phyloP scores from a whole-genome alignment of 139 green algal species.

The Desmodesmus armatus region DNA sequence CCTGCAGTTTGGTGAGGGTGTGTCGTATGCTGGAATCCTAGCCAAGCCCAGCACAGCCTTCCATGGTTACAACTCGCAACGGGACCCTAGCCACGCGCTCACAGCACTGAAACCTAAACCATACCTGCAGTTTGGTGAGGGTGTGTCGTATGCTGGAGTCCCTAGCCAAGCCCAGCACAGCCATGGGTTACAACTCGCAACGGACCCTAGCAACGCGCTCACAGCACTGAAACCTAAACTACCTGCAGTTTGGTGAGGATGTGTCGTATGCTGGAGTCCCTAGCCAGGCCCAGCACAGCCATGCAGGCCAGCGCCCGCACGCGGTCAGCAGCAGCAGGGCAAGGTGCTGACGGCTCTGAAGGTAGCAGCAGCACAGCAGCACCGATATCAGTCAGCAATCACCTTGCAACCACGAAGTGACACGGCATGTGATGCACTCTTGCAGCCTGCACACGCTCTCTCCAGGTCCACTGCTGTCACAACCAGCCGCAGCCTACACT shows the following conservation, averaged over 20 bases:
- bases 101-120: too few species aligned
- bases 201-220: too few species aligned
- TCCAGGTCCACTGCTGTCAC: background rate
- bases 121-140: too few species aligned
- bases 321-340: constrained; percentile 37
- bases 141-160: too few species aligned
- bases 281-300: constrained; percentile 56
- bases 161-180: too few species aligned
- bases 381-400: background rate
- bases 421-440: background rate
- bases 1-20: too few species aligned
- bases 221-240: too few species aligned
- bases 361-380: constrained; percentile 38
- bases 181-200: too few species aligned
- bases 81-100: too few species aligned
- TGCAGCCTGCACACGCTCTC: background rate
- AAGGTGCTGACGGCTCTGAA: constrained; percentile 49
- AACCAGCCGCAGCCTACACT: background rate
- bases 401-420: background rate
- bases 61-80: too few species aligned
- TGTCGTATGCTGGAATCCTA: too few species aligned
- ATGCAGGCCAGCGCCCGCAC: constrained; percentile 60
- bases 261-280: constrained; percentile 62
- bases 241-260: constrained; percentile 83
- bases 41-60: too few species aligned